phyloP scores from a whole-genome alignment of 1,284 basidiomycete species.

The Apiotrichum laibachii region DNA sequence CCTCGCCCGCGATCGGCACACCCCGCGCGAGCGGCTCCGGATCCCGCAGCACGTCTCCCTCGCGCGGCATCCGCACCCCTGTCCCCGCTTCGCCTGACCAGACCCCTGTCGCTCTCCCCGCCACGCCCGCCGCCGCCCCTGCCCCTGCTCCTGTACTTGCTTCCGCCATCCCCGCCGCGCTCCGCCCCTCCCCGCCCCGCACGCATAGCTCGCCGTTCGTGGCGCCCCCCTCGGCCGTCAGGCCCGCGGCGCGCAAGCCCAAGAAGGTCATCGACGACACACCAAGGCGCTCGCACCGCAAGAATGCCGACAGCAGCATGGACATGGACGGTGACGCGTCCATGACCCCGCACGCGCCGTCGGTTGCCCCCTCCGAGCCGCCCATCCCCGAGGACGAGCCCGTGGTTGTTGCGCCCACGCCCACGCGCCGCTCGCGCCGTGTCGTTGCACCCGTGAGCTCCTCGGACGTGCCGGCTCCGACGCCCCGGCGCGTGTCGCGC shows the following conservation, averaged over 20 bases:
- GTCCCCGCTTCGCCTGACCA: neutral
- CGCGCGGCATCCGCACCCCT: neutral
- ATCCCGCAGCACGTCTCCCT: neutral
- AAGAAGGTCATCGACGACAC: conserved; percentile 37
- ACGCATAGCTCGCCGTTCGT: conserved; percentile 31
- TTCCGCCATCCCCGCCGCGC: conserved; percentile 16
- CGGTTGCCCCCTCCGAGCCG: conserved; percentile 20
- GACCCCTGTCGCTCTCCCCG: neutral
- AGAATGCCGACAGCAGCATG: conserved; percentile 4
- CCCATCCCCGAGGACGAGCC: conserved; percentile 19
- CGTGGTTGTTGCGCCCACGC: neutral
- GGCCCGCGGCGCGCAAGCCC: conserved; percentile 16
- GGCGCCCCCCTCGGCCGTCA: conserved; percentile 17
- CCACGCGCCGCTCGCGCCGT: conserved; percentile 8
- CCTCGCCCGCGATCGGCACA: conserved; percentile 8
- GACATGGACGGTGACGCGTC: neutral
- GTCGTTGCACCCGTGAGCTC: neutral
- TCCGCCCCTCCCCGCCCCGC: conserved; percentile 12
- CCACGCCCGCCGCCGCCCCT: conserved; percentile 2
- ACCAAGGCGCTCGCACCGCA: conserved; percentile 14
- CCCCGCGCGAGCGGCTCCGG: neutral
- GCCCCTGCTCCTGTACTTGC: neutral
- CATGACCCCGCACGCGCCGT: no score
- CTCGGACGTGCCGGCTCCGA: neutral
- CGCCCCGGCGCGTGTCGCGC: conserved; percentile 6